Conservation (phyloP, 2,329 filamentous ascomycete species). For the Purpureocillium lavendulum region DNA sequence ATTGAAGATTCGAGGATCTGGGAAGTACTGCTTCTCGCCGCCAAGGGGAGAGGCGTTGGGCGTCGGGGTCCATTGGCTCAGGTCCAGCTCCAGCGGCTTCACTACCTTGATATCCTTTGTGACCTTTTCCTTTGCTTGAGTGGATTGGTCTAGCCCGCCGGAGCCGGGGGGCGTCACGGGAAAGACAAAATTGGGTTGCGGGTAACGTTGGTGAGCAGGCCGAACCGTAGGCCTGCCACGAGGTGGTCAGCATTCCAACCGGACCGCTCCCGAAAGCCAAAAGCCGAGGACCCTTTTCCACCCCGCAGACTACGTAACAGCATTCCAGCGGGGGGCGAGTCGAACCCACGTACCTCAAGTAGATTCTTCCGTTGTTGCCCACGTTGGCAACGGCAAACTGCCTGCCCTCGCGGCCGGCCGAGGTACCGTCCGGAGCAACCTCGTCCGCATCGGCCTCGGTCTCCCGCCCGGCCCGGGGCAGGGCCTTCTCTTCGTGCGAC, state of each 20-base stretch:
- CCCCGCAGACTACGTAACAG: background rate
- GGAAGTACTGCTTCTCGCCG: constrained; percentile 22
- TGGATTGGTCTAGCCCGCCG: constrained; percentile 42
- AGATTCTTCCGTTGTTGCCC: constrained; percentile 75
- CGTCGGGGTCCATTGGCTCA: constrained; percentile 34
- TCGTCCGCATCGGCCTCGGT: constrained; percentile 47
- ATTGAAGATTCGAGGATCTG: constrained; percentile 14
- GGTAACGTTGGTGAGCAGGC: constrained; percentile 52
- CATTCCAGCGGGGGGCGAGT: background rate
- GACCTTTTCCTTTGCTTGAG: constrained; percentile 17
- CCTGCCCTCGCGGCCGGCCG: constrained; percentile 55
- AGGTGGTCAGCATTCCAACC: constrained; percentile 12
- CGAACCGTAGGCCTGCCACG: constrained; percentile 48
- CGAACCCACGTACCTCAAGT: constrained; percentile 55
- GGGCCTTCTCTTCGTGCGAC: constrained; percentile 30
- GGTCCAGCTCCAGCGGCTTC: constrained; percentile 13
- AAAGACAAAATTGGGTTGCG: constrained; percentile 52
- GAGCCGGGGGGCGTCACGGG: constrained; percentile 53
- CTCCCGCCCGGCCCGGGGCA: constrained; percentile 37
- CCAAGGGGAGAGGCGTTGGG: constrained; percentile 27
- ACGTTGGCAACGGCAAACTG: constrained; percentile 77
- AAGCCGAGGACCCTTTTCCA: background rate
- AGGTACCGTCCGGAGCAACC: constrained; percentile 50
- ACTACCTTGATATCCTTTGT: constrained; percentile 5
- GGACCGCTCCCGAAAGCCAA: background rate